A percentile compares a stretch with the other conserved stretches of the same genome.
Evolutionary conservation across 352 stramenopile species (phyloP).

Genomic region (Pythium scleroteichum): DNA sequence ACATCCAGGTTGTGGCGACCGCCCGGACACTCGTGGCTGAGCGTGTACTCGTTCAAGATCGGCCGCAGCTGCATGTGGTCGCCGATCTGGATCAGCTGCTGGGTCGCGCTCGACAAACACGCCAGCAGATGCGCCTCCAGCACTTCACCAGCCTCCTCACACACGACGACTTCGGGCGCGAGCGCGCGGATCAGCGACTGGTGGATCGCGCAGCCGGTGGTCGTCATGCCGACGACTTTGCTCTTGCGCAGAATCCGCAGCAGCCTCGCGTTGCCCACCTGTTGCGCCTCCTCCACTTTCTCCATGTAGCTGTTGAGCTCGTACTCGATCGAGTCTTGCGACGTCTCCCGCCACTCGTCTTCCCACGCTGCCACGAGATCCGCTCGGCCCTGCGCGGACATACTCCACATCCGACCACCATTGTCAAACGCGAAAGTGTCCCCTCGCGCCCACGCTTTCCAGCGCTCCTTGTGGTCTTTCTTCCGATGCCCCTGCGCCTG

Average conservation of each 20-base stretch:
- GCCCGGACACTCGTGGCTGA: slow-evolving; percentile 50
- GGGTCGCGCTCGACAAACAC: slow-evolving; percentile 55
- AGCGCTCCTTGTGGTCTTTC: slow-evolving; percentile 1
- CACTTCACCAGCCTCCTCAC: slow-evolving; percentile 89
- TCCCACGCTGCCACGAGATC: slow-evolving; percentile 35
- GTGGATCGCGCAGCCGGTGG: slow-evolving; percentile 75
- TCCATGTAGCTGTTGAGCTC: slow-evolving; percentile 21
- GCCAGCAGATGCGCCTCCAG: slow-evolving; percentile 70
- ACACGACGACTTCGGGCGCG: slow-evolving; percentile 71
- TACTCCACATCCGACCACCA: background rate
- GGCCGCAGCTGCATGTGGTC: slow-evolving; percentile 87
- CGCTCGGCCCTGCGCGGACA: slow-evolving; percentile 9
- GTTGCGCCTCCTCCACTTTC: slow-evolving; percentile 33
- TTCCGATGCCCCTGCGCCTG: background rate
- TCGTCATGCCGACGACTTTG: slow-evolving; percentile 84
- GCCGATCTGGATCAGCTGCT: slow-evolving; percentile 88
- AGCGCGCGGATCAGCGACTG: slow-evolving; percentile 60
- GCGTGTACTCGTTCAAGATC: slow-evolving; percentile 66
- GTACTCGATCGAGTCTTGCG: slow-evolving; percentile 11
- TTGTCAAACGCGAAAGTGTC: background rate
- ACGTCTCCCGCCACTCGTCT: slow-evolving; percentile 41
- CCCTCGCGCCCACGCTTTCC: slow-evolving; percentile 6
- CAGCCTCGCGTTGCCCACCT: slow-evolving; percentile 30
- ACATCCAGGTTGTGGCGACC: slow-evolving; percentile 66
- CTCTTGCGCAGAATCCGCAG: slow-evolving; percentile 26